phyloP scores from a whole-genome alignment of 331 rosid species.

The Pyracantha coccinea region DNA sequence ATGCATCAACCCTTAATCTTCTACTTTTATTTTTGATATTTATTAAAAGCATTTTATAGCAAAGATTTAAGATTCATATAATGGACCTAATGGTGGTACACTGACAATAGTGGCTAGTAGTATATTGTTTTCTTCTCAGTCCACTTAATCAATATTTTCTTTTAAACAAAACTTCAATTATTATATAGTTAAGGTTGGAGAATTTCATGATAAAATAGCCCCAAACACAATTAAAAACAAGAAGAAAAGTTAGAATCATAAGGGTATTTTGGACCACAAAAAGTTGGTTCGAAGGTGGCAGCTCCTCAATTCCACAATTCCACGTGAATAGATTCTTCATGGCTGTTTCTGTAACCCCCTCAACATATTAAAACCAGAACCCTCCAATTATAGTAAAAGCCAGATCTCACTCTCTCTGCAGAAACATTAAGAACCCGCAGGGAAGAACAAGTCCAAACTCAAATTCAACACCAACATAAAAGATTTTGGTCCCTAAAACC shows the following conservation, averaged over 20 bases:
- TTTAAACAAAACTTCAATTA: too few relatives aligned
- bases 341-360: slow-evolving; percentile 8
- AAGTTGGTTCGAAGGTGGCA: slow-evolving; percentile 5
- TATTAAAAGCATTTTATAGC: too few relatives aligned
- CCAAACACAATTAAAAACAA: too few relatives aligned
- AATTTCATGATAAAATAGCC: too few relatives aligned
- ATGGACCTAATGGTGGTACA: too few relatives aligned
- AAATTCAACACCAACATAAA: background rate
- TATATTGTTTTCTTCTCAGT: too few relatives aligned
- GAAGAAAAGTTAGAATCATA: background rate
- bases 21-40: too few relatives aligned
- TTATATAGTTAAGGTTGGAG: too few relatives aligned
- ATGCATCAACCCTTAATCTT: background rate
- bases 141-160: too few relatives aligned
- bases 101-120: too few relatives aligned
- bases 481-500: background rate
- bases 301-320: background rate
- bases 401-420: slow-evolving; percentile 15
- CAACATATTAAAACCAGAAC: background rate
- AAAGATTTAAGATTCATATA: background rate
- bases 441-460: background rate
- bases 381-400: slow-evolving; percentile 4
- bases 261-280: slow-evolving; percentile 22
- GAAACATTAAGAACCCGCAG: background rate
- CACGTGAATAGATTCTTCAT: slow-evolving; percentile 29